A percentile compares a stretch with the other conserved stretches of the same genome.
These are phyloP conservation scores for Auxenochlorella pyrenoidosa DNA, from an alignment of 139 green algal species.

Conservation along the genomic window DNA sequence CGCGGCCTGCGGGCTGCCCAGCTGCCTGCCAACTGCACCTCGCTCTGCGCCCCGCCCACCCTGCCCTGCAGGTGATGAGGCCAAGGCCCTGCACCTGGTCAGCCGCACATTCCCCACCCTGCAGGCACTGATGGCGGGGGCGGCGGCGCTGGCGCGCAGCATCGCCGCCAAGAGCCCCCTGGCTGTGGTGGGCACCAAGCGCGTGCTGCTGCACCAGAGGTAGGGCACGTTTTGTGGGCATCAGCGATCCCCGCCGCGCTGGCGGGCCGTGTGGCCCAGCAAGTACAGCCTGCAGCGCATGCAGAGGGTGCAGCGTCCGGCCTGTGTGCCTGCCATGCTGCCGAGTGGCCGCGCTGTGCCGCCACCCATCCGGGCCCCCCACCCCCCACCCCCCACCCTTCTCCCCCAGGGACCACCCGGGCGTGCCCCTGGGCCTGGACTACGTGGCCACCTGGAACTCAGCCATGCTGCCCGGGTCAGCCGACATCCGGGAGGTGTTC, in stretches of 20 bases:
- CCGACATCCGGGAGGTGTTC: conserved; percentile 61
- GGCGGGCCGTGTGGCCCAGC: no score
- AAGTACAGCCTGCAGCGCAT: no score
- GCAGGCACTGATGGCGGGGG: conserved; percentile 48
- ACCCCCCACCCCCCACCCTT: neutral
- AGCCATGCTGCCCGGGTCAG: conserved; percentile 52
- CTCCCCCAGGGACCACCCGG: conserved; percentile 48
- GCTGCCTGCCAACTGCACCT: neutral
- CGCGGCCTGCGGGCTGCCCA: neutral
- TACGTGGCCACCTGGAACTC: conserved; percentile 76
- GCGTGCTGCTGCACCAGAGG: conserved; percentile 71
- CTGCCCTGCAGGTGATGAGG: conserved; percentile 25
- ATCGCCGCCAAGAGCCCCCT: conserved; percentile 74
- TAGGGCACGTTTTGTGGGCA: neutral
- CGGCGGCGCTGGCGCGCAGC: conserved; percentile 46
- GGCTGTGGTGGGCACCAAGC: conserved; percentile 84
- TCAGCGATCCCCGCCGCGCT: no score
- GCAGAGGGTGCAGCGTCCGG: no score
- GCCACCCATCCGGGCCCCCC: no score
- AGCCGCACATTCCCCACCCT: neutral
- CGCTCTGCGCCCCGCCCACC: neutral
- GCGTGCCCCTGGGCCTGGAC: conserved; percentile 65
- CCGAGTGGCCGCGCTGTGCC: no score
- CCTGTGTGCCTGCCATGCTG: no score
- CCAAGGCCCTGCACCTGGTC: conserved; percentile 29